Evolutionary conservation across 2,329 filamentous ascomycete species (phyloP).

Genomic region (Gaeumannomyces tritici): DNA sequence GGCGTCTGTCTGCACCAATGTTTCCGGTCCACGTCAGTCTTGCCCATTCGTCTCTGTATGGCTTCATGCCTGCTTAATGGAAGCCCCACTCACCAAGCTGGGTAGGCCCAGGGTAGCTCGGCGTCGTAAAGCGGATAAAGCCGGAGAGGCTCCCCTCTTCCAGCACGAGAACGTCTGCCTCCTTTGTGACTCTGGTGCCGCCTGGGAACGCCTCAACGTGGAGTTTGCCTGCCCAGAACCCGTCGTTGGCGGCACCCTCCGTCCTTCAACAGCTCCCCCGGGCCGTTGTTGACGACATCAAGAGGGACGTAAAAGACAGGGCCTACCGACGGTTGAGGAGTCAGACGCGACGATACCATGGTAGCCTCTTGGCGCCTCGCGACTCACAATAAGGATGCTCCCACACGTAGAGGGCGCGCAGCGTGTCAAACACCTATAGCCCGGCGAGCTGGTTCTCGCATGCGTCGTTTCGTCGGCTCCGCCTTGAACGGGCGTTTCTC

Average conservation of each 20-base stretch:
- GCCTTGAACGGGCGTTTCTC: constrained; percentile 18
- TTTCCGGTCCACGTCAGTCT: neutral
- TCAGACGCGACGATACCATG: too few relatives aligned
- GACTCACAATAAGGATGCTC: constrained; percentile 21
- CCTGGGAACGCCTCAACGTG: too few relatives aligned
- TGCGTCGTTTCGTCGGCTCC: constrained; percentile 19
- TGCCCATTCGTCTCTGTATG: neutral
- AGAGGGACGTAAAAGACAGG: too few relatives aligned
- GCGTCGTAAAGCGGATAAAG: constrained; percentile 7
- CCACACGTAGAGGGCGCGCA: constrained; percentile 23
- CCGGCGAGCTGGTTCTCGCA: constrained; percentile 20
- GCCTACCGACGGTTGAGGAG: too few relatives aligned
- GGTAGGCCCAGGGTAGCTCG: neutral
- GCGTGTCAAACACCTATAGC: constrained; percentile 21
- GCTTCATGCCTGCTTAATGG: too few relatives aligned
- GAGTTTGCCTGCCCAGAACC: too few relatives aligned
- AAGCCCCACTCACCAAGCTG: neutral
- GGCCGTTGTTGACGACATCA: too few relatives aligned
- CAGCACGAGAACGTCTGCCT: constrained; percentile 12
- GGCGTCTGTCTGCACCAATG: constrained; percentile 10
- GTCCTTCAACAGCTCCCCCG: too few relatives aligned
- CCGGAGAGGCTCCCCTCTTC: constrained; percentile 8
- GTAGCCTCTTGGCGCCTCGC: too few relatives aligned
- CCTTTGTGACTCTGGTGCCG: too few relatives aligned
- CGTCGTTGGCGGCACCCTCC: too few relatives aligned